Conservation (phyloP, 768 basidiomycete genomes). For the Obba rivulosa region DNA sequence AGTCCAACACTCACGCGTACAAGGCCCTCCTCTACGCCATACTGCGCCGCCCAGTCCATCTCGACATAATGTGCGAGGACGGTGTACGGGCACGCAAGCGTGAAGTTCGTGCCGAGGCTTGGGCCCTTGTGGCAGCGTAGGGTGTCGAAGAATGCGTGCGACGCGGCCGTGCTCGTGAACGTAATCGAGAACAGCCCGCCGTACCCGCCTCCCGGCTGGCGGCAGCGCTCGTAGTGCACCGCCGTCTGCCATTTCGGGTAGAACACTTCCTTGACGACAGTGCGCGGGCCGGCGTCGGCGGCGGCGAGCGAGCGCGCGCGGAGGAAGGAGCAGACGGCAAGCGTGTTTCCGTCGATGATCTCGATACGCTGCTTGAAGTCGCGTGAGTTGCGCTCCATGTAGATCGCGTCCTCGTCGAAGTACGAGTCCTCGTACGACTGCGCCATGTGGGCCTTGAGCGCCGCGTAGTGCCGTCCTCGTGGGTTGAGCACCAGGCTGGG, state of each 20-base stretch:
- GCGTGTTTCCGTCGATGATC: slow-evolving; percentile 76
- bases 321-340: slow-evolving; percentile 77
- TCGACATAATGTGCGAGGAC: slow-evolving; percentile 88
- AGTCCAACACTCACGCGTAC: slow-evolving; percentile 90
- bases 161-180: slow-evolving; percentile 65
- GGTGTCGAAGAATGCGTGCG: slow-evolving; percentile 78
- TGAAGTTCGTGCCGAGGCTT: slow-evolving; percentile 91
- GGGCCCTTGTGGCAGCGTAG: slow-evolving; percentile 87
- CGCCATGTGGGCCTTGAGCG: slow-evolving; percentile 56
- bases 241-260: slow-evolving; percentile 83
- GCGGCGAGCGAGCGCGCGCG: slow-evolving; percentile 45
- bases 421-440: slow-evolving; percentile 76
- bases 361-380: slow-evolving; percentile 76
- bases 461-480: slow-evolving; percentile 56
- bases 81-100: slow-evolving; percentile 89
- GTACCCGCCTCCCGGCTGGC: slow-evolving; percentile 51
- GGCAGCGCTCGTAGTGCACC: slow-evolving; percentile 66
- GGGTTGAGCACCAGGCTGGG: slow-evolving; percentile 86
- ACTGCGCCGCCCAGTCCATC: slow-evolving; percentile 85
- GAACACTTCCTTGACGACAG: slow-evolving; percentile 75
- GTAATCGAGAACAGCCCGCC: slow-evolving; percentile 87
- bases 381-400: slow-evolving; percentile 97
- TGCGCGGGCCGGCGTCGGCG: slow-evolving; percentile 17
- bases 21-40: slow-evolving; percentile 78
- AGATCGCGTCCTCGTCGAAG: slow-evolving; percentile 88